phyloP scores from a whole-genome alignment of 1,139 yeast genomes.

The Geotrichum cucujoidarum region DNA sequence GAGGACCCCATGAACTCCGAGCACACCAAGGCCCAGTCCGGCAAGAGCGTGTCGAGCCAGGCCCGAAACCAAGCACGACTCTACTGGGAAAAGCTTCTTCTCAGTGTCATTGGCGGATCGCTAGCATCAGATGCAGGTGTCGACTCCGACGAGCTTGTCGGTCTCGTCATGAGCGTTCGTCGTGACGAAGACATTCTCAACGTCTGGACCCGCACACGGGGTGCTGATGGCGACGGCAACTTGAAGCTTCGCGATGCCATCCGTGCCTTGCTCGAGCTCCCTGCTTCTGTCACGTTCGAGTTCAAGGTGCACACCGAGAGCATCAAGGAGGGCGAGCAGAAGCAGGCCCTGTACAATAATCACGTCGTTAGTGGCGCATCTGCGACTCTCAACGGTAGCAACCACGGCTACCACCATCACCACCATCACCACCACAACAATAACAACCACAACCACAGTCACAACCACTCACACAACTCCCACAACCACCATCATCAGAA shows the following conservation, averaged over 20 bases:
- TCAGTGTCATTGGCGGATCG: conserved; percentile 35
- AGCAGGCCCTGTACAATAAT: conserved; percentile 19
- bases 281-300: conserved; percentile 26
- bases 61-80: conserved; percentile 31
- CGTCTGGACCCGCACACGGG: conserved; percentile 34
- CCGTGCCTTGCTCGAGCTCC: conserved; percentile 26
- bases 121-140: conserved; percentile 25
- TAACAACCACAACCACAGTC: neutral
- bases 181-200: conserved; percentile 37
- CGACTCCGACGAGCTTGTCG: conserved; percentile 34
- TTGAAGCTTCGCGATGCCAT: conserved; percentile 27
- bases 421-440: neutral
- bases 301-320: conserved; percentile 35
- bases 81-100: conserved; percentile 36
- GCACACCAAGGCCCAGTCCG: conserved; percentile 7
- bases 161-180: conserved; percentile 37
- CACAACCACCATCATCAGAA: neutral
- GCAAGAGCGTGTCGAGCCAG: conserved; percentile 20
- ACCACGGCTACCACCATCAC: neutral
- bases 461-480: neutral
- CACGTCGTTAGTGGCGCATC: neutral
- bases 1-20: conserved; percentile 8
- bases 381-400: neutral
- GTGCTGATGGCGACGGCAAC: conserved; percentile 23
- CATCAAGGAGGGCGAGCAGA: conserved; percentile 28